Percentiles rank a stretch among this genome's conserved stretches.
phyloP scores from a whole-genome alignment of 164 flowering plant genomes.

The Santalum album region DNA sequence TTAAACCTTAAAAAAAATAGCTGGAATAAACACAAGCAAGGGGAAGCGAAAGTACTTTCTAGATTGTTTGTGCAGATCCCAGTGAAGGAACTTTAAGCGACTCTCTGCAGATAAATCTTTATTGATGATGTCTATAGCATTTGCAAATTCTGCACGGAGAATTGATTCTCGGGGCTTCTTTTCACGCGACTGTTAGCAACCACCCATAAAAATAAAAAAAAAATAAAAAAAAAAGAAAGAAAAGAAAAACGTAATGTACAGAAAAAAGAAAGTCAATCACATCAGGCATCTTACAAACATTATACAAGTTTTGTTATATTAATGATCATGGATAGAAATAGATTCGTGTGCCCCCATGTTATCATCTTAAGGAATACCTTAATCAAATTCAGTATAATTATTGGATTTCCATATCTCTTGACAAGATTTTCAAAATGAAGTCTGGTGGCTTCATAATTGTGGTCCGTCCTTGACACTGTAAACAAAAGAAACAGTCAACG shows the following conservation, averaged over 20 bases:
- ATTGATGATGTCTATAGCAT: conserved; percentile 71
- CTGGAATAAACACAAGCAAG: background rate
- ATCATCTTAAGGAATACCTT: conserved; percentile 43
- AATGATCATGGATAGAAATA: too few relatives aligned
- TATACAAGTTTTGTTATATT: too few relatives aligned
- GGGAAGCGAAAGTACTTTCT: conserved; percentile 39
- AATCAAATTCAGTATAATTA: conserved; percentile 79
- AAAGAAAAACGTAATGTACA: too few relatives aligned
- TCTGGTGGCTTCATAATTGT: conserved; percentile 66
- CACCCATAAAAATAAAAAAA: conserved; percentile 3
- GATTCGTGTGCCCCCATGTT: background rate
- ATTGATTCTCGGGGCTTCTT: conserved; percentile 88
- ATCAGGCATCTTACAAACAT: too few relatives aligned
- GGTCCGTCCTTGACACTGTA: conserved; percentile 80
- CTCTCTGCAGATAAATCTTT: conserved; percentile 50
- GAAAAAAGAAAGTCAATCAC: too few relatives aligned
- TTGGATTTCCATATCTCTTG: conserved; percentile 87
- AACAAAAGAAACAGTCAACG: conserved; percentile 7
- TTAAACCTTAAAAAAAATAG: background rate
- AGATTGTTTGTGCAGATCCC: conserved; percentile 75
- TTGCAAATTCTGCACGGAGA: conserved; percentile 81
- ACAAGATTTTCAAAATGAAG: conserved; percentile 91
- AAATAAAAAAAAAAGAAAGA: too few relatives aligned
- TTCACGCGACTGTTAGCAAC: conserved; percentile 54
- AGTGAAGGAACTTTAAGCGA: conserved; percentile 74